Conservation (phyloP, 352 stramenopile genomes). For the Globisporangium ultimum region DNA sequence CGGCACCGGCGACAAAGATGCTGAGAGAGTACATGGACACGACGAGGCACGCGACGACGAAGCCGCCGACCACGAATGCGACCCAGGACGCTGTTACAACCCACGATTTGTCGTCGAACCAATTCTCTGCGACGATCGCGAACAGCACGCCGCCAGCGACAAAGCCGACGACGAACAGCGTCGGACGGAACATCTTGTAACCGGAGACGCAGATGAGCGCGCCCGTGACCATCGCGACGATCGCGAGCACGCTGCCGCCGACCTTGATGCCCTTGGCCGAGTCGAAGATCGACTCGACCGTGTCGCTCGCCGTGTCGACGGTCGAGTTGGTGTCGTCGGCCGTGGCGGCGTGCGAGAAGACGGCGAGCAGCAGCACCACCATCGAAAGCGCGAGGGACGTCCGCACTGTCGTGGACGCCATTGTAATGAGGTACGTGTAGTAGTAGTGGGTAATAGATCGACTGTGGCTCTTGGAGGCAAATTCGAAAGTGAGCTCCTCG, state of each 20-base stretch:
- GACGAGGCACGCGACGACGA: conserved; percentile 43
- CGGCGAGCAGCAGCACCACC: conserved; percentile 11
- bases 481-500: background rate
- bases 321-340: background rate
- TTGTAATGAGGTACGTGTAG: background rate
- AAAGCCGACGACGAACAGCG: conserved; percentile 58
- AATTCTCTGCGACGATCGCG: conserved; percentile 32
- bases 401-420: background rate
- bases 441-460: background rate
- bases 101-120: conserved; percentile 46
- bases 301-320: conserved; percentile 22
- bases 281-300: conserved; percentile 34
- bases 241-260: conserved; percentile 33
- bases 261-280: conserved; percentile 36
- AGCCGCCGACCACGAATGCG: conserved; percentile 45
- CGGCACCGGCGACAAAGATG: conserved; percentile 55
- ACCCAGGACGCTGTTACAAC: conserved; percentile 57
- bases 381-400: background rate
- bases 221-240: conserved; percentile 36
- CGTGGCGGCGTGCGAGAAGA: conserved; percentile 13
- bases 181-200: conserved; percentile 57
- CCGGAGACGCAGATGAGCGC: conserved; percentile 41
- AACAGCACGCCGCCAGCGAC: conserved; percentile 40
- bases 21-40: conserved; percentile 45
- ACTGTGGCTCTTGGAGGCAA: background rate